These are phyloP conservation scores for Erigeron canadensis DNA, from an alignment of 129 eudicot species.

Conservation along the genomic window DNA sequence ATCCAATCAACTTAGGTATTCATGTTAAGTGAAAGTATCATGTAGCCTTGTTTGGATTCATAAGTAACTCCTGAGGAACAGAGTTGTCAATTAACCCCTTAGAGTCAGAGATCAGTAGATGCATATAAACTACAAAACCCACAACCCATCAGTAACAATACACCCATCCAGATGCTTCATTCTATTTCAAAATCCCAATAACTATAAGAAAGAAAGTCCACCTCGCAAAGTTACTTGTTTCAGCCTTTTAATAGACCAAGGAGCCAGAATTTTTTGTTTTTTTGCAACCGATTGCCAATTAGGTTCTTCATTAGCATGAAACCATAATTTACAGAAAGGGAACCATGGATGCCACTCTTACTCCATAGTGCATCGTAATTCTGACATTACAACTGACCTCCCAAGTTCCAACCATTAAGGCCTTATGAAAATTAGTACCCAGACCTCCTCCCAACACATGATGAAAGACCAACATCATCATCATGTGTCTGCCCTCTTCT, in stretches of 20 bases:
- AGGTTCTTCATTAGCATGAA: slow-evolving; percentile 13
- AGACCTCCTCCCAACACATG: slow-evolving; percentile 17
- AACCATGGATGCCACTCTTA: slow-evolving; percentile 5
- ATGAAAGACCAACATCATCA: slow-evolving; percentile 20
- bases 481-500: neutral
- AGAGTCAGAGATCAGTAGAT: slow-evolving; percentile 11
- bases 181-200: neutral
- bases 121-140: neutral
- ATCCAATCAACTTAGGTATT: slow-evolving; percentile 25
- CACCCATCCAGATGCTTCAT: slow-evolving; percentile 3
- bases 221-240: slow-evolving; percentile 14
- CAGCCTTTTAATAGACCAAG: slow-evolving; percentile 2
- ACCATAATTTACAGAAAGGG: neutral
- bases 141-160: slow-evolving; percentile 6
- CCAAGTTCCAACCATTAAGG: slow-evolving; percentile 11
- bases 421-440: neutral
- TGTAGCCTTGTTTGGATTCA: slow-evolving; percentile 5
- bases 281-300: neutral
- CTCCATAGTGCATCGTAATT: neutral
- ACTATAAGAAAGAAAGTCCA: slow-evolving; percentile 14
- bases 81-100: slow-evolving; percentile 14
- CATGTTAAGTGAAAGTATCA: neutral
- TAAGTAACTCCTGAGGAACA: slow-evolving; percentile 11
- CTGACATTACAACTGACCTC: neutral
- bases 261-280: neutral